Percentiles rank a stretch among this genome's conserved stretches.
Evolutionary conservation across 2,329 filamentous ascomycete genomes (phyloP).

Genomic region (Aureobasidium sp.): DNA sequence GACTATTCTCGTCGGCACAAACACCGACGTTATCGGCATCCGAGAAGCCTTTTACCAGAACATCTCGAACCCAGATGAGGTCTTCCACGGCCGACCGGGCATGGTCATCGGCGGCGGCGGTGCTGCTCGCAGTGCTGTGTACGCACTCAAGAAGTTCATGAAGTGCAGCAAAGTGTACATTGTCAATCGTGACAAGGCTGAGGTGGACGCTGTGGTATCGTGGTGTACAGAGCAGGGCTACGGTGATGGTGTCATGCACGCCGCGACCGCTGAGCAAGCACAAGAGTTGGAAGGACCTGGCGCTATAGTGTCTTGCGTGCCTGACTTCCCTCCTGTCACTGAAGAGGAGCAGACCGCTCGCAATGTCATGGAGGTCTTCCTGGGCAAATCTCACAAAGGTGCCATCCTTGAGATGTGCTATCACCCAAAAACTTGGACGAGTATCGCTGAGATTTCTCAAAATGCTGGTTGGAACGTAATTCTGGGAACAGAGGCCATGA

Average conservation of each 20-base stretch:
- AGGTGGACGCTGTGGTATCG: constrained; percentile 72
- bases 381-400: constrained; percentile 57
- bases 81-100: constrained; percentile 67
- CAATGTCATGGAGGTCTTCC: constrained; percentile 57
- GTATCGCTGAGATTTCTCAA: constrained; percentile 68
- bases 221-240: constrained; percentile 70
- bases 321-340: constrained; percentile 71
- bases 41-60: constrained; percentile 71
- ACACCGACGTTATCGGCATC: constrained; percentile 85
- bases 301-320: constrained; percentile 77
- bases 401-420: constrained; percentile 87
- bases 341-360: constrained; percentile 67
- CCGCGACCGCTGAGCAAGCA: constrained; percentile 69
- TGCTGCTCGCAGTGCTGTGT: constrained; percentile 80
- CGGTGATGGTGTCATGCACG: constrained; percentile 66
- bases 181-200: constrained; percentile 75
- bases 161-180: constrained; percentile 76
- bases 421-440: constrained; percentile 75
- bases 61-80: constrained; percentile 43
- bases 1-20: constrained; percentile 72
- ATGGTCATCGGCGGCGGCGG: constrained; percentile 83
- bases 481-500: constrained; percentile 78
- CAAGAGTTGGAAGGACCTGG: constrained; percentile 63
- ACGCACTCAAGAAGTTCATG: constrained; percentile 67
- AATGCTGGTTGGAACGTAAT: constrained; percentile 76